phyloP scores from a whole-genome alignment of 257 asterid species.

The Solanum pennellii region DNA sequence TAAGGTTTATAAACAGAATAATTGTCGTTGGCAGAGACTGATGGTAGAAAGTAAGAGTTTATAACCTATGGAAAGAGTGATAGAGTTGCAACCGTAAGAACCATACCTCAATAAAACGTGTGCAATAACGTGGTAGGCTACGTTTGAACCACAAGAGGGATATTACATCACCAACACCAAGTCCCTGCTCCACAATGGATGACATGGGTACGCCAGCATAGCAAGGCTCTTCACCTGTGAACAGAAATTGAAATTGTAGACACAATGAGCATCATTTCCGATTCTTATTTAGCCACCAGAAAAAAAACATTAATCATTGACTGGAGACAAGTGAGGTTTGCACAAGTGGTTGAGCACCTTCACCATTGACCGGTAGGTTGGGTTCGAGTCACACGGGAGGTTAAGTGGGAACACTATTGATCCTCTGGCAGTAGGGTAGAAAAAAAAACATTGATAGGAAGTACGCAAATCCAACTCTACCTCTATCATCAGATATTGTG shows the following conservation, averaged over 20 bases:
- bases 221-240: slow-evolving; percentile 93
- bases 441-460: neutral
- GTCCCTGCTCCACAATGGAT: slow-evolving; percentile 89
- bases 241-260: neutral
- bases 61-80: neutral
- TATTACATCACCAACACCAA: slow-evolving; percentile 97
- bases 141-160: slow-evolving; percentile 98
- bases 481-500: slow-evolving; percentile 97
- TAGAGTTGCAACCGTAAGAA: neutral
- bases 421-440: neutral
- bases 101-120: slow-evolving; percentile 90
- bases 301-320: neutral
- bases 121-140: slow-evolving; percentile 92
- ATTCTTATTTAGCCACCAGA: neutral
- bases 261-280: neutral
- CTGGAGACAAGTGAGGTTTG: neutral
- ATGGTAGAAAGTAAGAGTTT: neutral
- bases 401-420: neutral
- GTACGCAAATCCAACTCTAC: slow-evolving; percentile 16
- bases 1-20: neutral
- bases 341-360: neutral
- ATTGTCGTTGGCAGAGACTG: neutral
- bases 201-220: slow-evolving; percentile 98
- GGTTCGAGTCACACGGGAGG: neutral
- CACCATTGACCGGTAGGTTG: neutral